Evolutionary conservation across 1,139 yeast species (phyloP), one percentile per base, ranked within the genome.

Genomic region (Geotrichum europaeum): DNA sequence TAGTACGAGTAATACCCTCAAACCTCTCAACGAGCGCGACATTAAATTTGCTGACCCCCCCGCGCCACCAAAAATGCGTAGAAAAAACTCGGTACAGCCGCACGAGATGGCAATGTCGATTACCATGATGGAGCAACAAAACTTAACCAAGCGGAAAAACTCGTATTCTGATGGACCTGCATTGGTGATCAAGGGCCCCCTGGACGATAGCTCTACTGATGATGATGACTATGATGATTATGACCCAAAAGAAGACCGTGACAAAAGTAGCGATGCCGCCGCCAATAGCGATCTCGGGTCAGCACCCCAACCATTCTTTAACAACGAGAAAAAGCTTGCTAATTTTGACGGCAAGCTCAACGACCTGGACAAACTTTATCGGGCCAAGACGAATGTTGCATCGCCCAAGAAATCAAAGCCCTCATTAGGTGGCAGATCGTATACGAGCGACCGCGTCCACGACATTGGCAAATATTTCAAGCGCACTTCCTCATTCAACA

Each of bases 101-200:
- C 84, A 87, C 57, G 97, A 91, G 69, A 86, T 91, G 85, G 86
- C 79, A 70, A 80, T 51, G 0, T 81, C 85, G 0, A 77, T 94
- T 51, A 84, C 90, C 22, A 84, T 90, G 66, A 78, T 92, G n/a
- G 87, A 59, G 20, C 51, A 57, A 22, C 25, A 49, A 18, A 36
- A 47, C 34, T 25, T 20, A 28, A 25, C 49, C 28, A 47, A 49
- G 6, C 32, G 55, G 10, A 22, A 25, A 7, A 49, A 47, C 50
- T 58, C 57, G 12, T 36, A 36, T 7, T 85, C 84, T 40, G 86
- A 85, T 47, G 97, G 92, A 1, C 97, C 96, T 12, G 91, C 95
- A 0, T 76, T 92, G 56, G 84, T 88, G 13, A 87, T 91, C 60
- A 82, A 83, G 65, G 85, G 96, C 1, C 97, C 97, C 1, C 82